Base-by-base conservation (phyloP, 179 eudicot genomes). In the Beta corolliflora region DNA sequence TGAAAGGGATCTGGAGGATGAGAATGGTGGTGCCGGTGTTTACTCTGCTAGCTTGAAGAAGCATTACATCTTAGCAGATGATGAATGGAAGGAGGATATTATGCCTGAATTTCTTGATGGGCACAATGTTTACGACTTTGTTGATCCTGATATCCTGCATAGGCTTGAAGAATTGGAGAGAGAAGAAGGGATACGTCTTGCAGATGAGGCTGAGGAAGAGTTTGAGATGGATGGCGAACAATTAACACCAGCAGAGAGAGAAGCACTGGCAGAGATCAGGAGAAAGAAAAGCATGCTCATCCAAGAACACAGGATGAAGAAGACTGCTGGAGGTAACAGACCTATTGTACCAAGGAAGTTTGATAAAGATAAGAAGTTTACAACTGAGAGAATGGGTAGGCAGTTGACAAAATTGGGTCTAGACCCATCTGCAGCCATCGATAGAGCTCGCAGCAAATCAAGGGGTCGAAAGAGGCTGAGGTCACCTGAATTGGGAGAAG, bases 1-100 rank as follows among this genome's bases (percentile, higher is more conserved):
- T 3, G 99, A 95, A 83, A 90, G 78, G 76, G 98, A 95, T 73
- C 76, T 90, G 80, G 98, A 95, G 85, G 83, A 94, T 11, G 97
- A 92, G 87, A 92, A 92, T 83, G 98, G 98, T 75, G 98, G 99
- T 56, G 98, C 98, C 4, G 98, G 99, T 89, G 99, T 95, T 4
- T 95, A 95, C 81, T 94, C 98, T 60, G 95, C 97, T 54, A 91
- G 89, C 87, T 86, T 94, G 88, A 91, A 81, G 87, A 95, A 95
- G 82, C 92, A 90, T 79, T 94, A 94, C 41, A 81, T 94, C 54
- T 86, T 95, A 66, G 97, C 94, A 9, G 44, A 92, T 48, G 93
- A 94, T 29, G 98, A 94, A 45, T 95, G 99, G 99, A 95, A 95
- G 76, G 91, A 89, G 79, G 99, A 95, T 75, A 82, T 86, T 80